Conservation (phyloP, 1,284 basidiomycete genomes). For the Anthracocystis setariae region DNA sequence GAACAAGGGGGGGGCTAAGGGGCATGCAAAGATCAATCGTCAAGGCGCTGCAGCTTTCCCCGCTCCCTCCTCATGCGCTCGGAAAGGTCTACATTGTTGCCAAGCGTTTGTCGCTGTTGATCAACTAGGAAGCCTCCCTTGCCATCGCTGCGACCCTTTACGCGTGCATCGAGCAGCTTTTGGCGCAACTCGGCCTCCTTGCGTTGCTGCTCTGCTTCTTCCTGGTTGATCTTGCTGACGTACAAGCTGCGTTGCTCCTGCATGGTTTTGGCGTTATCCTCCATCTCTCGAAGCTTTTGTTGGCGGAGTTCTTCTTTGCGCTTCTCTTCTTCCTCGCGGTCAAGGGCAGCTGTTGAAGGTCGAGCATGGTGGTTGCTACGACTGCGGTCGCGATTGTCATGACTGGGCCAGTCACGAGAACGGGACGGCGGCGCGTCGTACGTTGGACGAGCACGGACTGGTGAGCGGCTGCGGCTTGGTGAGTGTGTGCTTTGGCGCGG, state of each 20-base stretch:
- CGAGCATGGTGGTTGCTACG: not conserved
- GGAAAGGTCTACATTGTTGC: constrained; percentile 49
- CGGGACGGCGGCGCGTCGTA: constrained; percentile 2
- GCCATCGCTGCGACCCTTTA: constrained; percentile 47
- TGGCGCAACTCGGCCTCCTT: constrained; percentile 55
- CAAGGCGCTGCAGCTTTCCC: constrained; percentile 47
- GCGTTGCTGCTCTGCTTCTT: constrained; percentile 47
- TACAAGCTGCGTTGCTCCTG: constrained; percentile 72
- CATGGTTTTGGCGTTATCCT: constrained; percentile 76
- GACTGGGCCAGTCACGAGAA: constrained; percentile 6
- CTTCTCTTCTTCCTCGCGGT: constrained; percentile 47
- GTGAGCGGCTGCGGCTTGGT: constrained; percentile 29
- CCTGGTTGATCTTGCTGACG: constrained; percentile 47
- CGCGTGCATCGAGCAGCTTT: constrained; percentile 34
- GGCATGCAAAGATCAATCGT: not conserved
- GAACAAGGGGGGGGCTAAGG: too few species aligned
- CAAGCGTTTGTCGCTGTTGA: constrained; percentile 58
- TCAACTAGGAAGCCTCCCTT: constrained; percentile 57
- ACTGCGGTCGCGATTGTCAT: not conserved
- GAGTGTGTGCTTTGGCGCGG: constrained; percentile 5
- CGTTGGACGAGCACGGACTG: constrained; percentile 3
- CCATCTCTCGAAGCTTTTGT: constrained; percentile 86
- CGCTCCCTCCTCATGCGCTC: constrained; percentile 52
- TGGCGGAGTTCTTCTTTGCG: constrained; percentile 75
- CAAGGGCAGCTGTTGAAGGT: constrained; percentile 26